Evolutionary conservation across 768 basidiomycete genomes (phyloP).

Genomic region (Termitomyces heimii): DNA sequence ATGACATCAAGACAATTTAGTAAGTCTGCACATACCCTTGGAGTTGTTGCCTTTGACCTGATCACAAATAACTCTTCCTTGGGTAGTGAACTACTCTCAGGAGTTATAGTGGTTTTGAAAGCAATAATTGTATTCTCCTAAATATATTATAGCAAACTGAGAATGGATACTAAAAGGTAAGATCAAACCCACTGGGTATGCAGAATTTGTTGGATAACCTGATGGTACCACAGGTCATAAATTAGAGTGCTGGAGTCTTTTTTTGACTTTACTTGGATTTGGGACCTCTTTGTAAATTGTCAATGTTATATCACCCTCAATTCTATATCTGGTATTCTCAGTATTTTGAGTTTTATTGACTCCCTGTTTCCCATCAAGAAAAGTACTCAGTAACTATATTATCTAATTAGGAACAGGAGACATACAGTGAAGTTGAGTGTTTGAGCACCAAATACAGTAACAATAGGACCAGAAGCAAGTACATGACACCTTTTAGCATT

Average conservation of each 20-base stretch:
- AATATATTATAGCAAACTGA: too few species aligned
- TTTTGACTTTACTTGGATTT: background rate
- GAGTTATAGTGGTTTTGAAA: background rate
- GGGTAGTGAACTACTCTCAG: background rate
- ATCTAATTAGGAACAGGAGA: background rate
- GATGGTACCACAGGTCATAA: background rate
- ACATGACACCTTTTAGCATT: too few species aligned
- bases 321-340: background rate
- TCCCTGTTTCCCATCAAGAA: background rate
- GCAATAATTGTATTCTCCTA: background rate
- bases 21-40: background rate
- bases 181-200: background rate
- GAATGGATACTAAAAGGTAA: background rate
- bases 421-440: background rate
- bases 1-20: background rate
- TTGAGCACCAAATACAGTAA: background rate
- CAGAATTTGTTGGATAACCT: rapidly evolving
- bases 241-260: background rate
- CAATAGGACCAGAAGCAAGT: background rate
- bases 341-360: background rate
- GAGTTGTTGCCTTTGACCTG: background rate
- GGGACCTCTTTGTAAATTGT: background rate
- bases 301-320: background rate
- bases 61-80: background rate
- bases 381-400: background rate